These are phyloP conservation scores for Podospora didyma DNA, from an alignment of 495 filamentous ascomycete genomes.

Conservation along the genomic window DNA sequence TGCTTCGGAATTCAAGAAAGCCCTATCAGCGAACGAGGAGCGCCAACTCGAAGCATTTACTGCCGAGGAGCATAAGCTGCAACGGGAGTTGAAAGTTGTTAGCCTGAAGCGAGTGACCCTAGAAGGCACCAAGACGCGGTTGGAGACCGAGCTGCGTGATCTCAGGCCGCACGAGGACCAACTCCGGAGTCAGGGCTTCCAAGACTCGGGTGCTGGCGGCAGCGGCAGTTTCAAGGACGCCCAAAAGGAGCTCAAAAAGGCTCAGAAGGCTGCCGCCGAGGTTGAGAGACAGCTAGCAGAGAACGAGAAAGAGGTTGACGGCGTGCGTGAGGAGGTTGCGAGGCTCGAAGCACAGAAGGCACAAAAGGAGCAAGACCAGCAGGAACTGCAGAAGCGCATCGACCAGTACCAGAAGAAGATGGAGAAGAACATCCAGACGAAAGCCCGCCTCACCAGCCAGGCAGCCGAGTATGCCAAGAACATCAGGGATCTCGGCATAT, in stretches of 20 bases:
- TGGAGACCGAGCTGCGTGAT: conserved; percentile 84
- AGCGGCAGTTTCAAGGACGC: conserved; percentile 71
- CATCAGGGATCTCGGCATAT: conserved; percentile 86
- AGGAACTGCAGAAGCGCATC: conserved; percentile 75
- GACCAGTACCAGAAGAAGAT: conserved; percentile 85
- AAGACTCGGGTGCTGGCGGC: conserved; percentile 55
- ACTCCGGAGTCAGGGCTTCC: conserved; percentile 72
- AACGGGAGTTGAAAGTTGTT: conserved; percentile 68
- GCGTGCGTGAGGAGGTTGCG: conserved; percentile 53
- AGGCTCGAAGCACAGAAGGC: conserved; percentile 60
- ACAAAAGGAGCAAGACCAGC: conserved; percentile 63
- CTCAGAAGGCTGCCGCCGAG: conserved; percentile 56
- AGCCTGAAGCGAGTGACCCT: conserved; percentile 70
- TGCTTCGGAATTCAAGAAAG: conserved; percentile 85
- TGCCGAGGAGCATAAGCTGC: conserved; percentile 63
- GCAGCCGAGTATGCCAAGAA: conserved; percentile 76
- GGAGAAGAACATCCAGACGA: conserved; percentile 87
- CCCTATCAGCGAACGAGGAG: conserved; percentile 79
- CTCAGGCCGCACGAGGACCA: conserved; percentile 82
- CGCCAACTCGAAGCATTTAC: conserved; percentile 68
- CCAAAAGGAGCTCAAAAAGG: conserved; percentile 76
- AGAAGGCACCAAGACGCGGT: conserved; percentile 67
- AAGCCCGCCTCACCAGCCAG: conserved; percentile 69
- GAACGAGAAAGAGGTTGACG: conserved; percentile 68
- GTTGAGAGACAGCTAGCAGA: conserved; percentile 65